Percentiles rank a stretch among this genome's conserved stretches.
phyloP scores from a whole-genome alignment of 1,284 basidiomycete species.

The Ustilago nuda region DNA sequence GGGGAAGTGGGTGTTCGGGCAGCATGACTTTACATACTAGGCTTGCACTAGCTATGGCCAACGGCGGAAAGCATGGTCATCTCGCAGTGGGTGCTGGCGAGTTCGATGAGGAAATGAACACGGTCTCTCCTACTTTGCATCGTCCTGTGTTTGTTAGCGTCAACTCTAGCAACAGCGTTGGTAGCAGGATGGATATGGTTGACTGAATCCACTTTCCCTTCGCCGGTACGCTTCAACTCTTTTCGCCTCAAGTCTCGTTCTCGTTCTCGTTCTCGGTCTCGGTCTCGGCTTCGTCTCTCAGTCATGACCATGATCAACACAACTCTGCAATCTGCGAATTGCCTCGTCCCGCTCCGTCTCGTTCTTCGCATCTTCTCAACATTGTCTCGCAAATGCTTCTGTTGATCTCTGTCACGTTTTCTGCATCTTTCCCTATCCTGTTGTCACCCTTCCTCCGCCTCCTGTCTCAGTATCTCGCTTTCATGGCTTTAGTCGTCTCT shows the following conservation, averaged over 20 bases:
- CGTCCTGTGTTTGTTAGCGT: slow-evolving; percentile 11
- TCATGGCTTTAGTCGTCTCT: background rate
- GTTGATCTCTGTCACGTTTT: background rate
- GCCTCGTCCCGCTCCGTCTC: background rate
- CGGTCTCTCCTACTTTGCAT: background rate
- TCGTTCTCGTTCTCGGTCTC: background rate
- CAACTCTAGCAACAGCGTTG: slow-evolving; percentile 3
- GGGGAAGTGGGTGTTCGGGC: background rate
- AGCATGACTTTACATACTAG: slow-evolving; percentile 19
- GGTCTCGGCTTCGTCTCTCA: background rate
- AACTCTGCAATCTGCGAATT: background rate
- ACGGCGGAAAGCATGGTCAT: background rate
- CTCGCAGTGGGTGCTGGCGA: background rate
- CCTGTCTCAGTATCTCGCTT: too few species aligned
- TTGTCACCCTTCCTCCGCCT: too few species aligned
- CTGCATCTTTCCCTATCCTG: background rate
- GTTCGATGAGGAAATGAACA: slow-evolving; percentile 14
- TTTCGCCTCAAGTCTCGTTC: background rate
- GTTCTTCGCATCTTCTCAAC: background rate
- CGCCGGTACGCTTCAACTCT: background rate
- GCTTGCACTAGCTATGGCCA: slow-evolving; percentile 15
- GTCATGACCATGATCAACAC: background rate
- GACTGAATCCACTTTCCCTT: slow-evolving; percentile 2
- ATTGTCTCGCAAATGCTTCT: too few species aligned
- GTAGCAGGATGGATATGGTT: slow-evolving; percentile 23